Base-by-base conservation (phyloP, 306 rosid species). In the Lithocarpus polystachyus region DNA sequence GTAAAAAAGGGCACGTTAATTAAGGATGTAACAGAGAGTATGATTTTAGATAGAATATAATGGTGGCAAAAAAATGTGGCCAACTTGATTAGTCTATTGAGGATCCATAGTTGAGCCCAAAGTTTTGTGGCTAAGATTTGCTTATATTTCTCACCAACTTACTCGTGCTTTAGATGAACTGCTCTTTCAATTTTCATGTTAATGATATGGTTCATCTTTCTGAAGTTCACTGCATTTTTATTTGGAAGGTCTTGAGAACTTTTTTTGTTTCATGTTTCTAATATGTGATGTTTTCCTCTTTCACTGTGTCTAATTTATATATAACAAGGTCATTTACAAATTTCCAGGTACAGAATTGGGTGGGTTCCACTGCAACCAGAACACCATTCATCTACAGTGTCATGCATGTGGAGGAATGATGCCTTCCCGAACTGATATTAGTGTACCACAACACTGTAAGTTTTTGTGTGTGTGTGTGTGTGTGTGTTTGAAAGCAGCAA, bases 381-480 rank as follows among this genome's bases (percentile, higher is more conserved):
- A 67, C 82, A 91, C 93, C 17, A 73, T 83, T 71, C 99, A 94
- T 89, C 85, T 94, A 52, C 97, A 88, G 88, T 94, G 99, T 80
- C 92, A 92, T 69, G 93, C 85, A 72, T 94, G 99, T 75, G 93
- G 97, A 86, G 99, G 97, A 87, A 87, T 91, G 97, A 94, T 94
- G 99, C 97, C 99, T 73, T 91, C 90, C 56, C 91, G 91, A n/a
- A 54, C 82, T 74, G 80, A 70, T 74, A 69, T 23, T 60, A 69
- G 65, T 65, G 81, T 87, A 78, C 90, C 97, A 75, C 99, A 92
- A 82, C 90, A 91, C 88, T 94, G 99, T 93, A 85, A 80, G 91
- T 85, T 77, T 31, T 56, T 61, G 15, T 60, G 18, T 79, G 45
- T 59, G 19, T 33, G 18, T 72, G 64, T 59, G 17, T 79, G 43